These are phyloP conservation scores for Hibiscus trionum DNA, from an alignment of 345 rosid species.

Conservation along the genomic window DNA sequence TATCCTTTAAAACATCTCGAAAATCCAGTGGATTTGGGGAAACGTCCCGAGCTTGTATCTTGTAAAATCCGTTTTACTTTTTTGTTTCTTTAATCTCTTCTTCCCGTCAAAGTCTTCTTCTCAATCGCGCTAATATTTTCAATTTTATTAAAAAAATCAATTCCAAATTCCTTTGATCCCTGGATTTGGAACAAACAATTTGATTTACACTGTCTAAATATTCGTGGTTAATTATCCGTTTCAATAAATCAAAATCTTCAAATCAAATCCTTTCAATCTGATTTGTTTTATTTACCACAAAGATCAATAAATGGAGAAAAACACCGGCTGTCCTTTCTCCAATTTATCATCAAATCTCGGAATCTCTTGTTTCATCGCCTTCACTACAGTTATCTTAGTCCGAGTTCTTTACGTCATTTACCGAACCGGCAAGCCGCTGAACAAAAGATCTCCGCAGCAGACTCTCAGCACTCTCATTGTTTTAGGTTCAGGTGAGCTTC, in stretches of 20 bases:
- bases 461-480: slow-evolving; percentile 44
- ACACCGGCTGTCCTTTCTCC: slow-evolving; percentile 6
- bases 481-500: slow-evolving; percentile 53
- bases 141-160: neutral
- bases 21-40: no score
- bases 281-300: neutral
- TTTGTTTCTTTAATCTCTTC: no score
- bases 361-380: slow-evolving; percentile 11
- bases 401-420: slow-evolving; percentile 26
- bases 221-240: neutral
- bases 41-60: no score
- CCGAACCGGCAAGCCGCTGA: slow-evolving; percentile 38
- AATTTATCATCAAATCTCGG: slow-evolving; percentile 18
- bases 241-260: neutral
- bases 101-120: neutral
- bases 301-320: slow-evolving; percentile 17
- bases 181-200: neutral
- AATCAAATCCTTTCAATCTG: neutral
- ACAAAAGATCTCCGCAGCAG: slow-evolving; percentile 24
- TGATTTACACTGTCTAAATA: neutral
- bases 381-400: slow-evolving; percentile 13
- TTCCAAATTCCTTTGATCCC: neutral
- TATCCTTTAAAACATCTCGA: no score
- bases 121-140: neutral
- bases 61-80: no score